Conservation (phyloP, 2,329 filamentous ascomycete species). For the Fusarium bulbicola region DNA sequence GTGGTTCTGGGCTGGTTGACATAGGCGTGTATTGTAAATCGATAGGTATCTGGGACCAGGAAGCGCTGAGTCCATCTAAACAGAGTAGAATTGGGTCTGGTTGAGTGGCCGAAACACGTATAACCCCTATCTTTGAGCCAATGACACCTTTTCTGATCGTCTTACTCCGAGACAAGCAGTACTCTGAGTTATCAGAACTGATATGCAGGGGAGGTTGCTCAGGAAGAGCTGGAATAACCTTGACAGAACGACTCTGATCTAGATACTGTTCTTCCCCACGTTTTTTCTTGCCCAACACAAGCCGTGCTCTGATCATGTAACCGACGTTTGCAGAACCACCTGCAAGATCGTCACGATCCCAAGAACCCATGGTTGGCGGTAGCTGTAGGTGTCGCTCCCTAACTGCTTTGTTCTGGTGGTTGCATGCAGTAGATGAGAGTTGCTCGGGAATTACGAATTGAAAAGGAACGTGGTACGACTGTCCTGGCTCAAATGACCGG, state of each 20-base stretch:
- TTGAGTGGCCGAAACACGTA: neutral
- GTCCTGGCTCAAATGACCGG: neutral
- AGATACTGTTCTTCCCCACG: neutral
- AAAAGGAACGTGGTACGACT: neutral
- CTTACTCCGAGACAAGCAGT: neutral
- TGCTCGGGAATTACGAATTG: neutral
- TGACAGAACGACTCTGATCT: neutral
- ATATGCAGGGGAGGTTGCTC: neutral
- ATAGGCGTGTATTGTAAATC: neutral
- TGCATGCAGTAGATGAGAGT: neutral
- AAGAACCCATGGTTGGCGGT: neutral
- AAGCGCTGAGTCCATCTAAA: neutral
- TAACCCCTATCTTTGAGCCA: neutral
- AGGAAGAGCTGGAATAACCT: neutral
- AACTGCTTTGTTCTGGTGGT: neutral
- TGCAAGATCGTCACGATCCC: neutral
- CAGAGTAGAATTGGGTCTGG: neutral
- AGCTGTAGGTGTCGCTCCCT: neutral
- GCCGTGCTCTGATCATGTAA: neutral
- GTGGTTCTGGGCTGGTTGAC: rapidly evolving
- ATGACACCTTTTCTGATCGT: neutral
- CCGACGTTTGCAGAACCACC: neutral
- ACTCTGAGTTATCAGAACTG: neutral
- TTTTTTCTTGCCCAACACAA: neutral
- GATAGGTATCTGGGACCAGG: neutral